phyloP scores from a whole-genome alignment of 352 stramenopile species.

The Poterioochromonas sp. region DNA sequence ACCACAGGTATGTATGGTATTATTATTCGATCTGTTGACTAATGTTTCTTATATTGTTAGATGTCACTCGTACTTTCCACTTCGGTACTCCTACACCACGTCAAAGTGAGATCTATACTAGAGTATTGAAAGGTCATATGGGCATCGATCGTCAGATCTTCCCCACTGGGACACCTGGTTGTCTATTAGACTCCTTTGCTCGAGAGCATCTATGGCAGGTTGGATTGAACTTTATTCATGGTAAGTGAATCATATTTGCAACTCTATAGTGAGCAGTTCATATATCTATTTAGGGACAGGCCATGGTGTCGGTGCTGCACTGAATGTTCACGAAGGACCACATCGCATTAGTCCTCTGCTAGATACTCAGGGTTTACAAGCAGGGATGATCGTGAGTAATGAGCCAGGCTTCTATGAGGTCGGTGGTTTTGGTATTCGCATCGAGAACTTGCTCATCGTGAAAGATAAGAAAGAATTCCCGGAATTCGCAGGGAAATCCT shows the following conservation, averaged over 20 bases:
- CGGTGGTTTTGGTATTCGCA: constrained; percentile 93
- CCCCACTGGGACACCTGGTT: constrained; percentile 79
- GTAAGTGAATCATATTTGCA: too few relatives aligned
- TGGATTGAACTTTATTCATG: constrained; percentile 93
- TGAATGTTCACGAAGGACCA: constrained; percentile 91
- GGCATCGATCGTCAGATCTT: constrained; percentile 18
- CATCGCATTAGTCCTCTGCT: constrained; percentile 52
- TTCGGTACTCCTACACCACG: constrained; percentile 82
- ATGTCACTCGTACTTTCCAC: constrained; percentile 97
- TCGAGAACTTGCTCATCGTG: constrained; percentile 72
- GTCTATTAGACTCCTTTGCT: constrained; percentile 91
- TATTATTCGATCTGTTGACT: background rate
- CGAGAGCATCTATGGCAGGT: constrained; percentile 79
- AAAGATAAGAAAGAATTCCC: too few relatives aligned
- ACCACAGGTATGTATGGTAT: constrained; percentile 91
- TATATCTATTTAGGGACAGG: background rate
- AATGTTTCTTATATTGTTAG: constrained; percentile 53
- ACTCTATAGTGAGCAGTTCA: too few relatives aligned
- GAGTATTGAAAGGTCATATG: constrained; percentile 30
- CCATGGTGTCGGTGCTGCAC: constrained; percentile 75
- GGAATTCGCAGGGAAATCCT: constrained; percentile 46
- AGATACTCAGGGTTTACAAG: constrained; percentile 50
- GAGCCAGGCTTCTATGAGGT: constrained; percentile 96
- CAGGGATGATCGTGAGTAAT: constrained; percentile 95
- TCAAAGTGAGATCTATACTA: constrained; percentile 50